These are phyloP conservation scores for Gautieria morchelliformis DNA, from an alignment of 768 basidiomycete genomes.

Conservation along the genomic window DNA sequence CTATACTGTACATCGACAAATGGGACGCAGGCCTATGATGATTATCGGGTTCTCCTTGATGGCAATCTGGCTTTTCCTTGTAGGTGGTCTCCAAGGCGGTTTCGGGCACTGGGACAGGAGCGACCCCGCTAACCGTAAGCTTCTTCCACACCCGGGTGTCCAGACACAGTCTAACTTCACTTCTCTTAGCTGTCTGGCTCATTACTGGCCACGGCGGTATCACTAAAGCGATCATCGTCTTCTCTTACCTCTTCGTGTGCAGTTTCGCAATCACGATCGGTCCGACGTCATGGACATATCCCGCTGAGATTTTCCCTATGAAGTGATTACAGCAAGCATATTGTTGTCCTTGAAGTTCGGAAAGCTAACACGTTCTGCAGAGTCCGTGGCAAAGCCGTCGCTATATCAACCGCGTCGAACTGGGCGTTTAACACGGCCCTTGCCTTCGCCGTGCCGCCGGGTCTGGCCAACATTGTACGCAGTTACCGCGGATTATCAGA, in stretches of 20 bases:
- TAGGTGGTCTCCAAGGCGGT: slow-evolving; percentile 62
- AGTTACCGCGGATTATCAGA: slow-evolving; percentile 19
- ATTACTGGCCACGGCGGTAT: slow-evolving; percentile 43
- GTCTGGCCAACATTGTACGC: slow-evolving; percentile 56
- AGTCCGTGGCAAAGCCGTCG: slow-evolving; percentile 53
- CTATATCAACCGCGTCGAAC: slow-evolving; percentile 29
- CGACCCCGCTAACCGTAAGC: slow-evolving; percentile 24
- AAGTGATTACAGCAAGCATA: slow-evolving; percentile 13
- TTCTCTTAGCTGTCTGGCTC: slow-evolving; percentile 39
- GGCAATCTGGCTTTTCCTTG: slow-evolving; percentile 71
- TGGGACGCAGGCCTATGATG: slow-evolving; percentile 73
- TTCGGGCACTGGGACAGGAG: slow-evolving; percentile 55
- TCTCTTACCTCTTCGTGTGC: slow-evolving; percentile 70
- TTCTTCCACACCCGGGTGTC: slow-evolving; percentile 18
- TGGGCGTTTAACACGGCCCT: slow-evolving; percentile 69
- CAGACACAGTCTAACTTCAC: not conserved
- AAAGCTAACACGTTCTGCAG: slow-evolving; percentile 15
- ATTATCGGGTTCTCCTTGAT: slow-evolving; percentile 54
- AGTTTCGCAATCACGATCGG: slow-evolving; percentile 67
- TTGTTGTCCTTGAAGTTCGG: not conserved
- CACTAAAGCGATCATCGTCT: slow-evolving; percentile 67
- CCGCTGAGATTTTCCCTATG: slow-evolving; percentile 61
- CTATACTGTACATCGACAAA: slow-evolving; percentile 57
- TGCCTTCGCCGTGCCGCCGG: slow-evolving; percentile 68
- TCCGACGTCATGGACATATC: slow-evolving; percentile 57